These are phyloP conservation scores for Gaeumannomyces tritici DNA, from an alignment of 2,329 filamentous ascomycete genomes.

Conservation along the genomic window DNA sequence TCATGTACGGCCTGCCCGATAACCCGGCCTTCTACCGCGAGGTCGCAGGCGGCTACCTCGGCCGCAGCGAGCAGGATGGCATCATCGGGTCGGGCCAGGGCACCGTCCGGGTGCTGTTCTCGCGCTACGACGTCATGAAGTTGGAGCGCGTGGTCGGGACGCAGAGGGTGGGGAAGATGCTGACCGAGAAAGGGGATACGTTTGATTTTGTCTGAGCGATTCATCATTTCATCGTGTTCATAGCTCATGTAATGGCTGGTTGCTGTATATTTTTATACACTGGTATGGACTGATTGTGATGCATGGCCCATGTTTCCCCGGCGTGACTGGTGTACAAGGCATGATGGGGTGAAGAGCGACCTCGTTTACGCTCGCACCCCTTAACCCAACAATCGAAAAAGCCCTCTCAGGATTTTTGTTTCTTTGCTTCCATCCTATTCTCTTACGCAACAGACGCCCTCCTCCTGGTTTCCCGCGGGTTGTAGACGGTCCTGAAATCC, in stretches of 20 bases:
- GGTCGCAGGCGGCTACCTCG: constrained; percentile 59
- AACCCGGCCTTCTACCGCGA: constrained; percentile 77
- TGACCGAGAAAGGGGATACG: constrained; percentile 74
- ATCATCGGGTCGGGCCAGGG: constrained; percentile 49
- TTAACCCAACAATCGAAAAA: not conserved
- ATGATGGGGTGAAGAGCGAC: too few species aligned
- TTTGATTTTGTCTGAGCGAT: constrained; percentile 71
- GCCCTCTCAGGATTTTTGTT: too few species aligned
- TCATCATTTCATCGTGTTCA: not conserved
- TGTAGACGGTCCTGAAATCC: constrained; percentile 1
- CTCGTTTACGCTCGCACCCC: too few species aligned
- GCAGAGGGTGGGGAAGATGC: constrained; percentile 72
- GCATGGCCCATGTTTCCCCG: too few species aligned
- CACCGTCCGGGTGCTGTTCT: constrained; percentile 59
- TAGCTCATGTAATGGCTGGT: not conserved
- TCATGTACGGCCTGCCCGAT: constrained; percentile 80
- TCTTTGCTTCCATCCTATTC: not conserved
- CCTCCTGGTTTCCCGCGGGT: constrained; percentile 2
- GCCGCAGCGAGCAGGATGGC: constrained; percentile 45
- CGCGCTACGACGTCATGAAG: constrained; percentile 81
- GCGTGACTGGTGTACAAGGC: too few species aligned
- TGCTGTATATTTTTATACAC: not conserved
- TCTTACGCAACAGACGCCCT: not conserved
- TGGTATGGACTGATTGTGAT: not conserved
- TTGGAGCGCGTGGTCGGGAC: constrained; percentile 82